Evolutionary conservation across 2,329 filamentous ascomycete genomes (phyloP), one percentile per base, ranked within the genome.

Genomic region (Fusarium agapanthi): DNA sequence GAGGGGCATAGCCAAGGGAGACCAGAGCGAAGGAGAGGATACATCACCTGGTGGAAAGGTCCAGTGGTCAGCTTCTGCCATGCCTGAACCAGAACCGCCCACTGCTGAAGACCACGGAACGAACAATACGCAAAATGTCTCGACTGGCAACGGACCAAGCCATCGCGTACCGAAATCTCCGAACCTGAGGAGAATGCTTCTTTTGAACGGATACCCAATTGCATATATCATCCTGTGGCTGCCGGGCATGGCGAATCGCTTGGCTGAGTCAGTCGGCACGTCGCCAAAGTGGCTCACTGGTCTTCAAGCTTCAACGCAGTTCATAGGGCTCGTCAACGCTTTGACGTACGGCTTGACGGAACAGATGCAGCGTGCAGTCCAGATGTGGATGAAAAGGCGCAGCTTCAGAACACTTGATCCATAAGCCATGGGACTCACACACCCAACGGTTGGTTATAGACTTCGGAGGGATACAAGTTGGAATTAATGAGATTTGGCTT

Each of bases 271-370:
- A 1, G 45, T 60, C 1, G 45, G 57, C 2, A 40, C 35, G 3
- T 60, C 57, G 4, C 57, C 57, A 11, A 40, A 34, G 24, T 60
- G 57, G 57, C 57, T 60, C 12, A 60, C 47, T 8, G 45, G 18
- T 6, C 57, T 60, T 7, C 45, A 40, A 20, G 45, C 35, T 14
- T 60, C 45, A 7, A 54, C 57, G 6, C 57, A 60, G 18, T 54
- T 54, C n/a, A 34, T 60, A 11, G 57, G 57, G 8, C 18, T 60
- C 0, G 57, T 40, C 14, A 60, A 60, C 9, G 57, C 57, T 26
- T 28, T 60, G 28, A 54, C 57, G 3, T 60, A 60, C 5, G 56
- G 56, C 7, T 53, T 59, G 13, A 59, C 56, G 26, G 56, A 59
- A 5, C 56, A 59, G 34, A 59, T 59, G 56, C 56, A 59, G 26